Evolutionary conservation across 345 rosid species (phyloP).

Genomic region (Erodium maritimum): DNA sequence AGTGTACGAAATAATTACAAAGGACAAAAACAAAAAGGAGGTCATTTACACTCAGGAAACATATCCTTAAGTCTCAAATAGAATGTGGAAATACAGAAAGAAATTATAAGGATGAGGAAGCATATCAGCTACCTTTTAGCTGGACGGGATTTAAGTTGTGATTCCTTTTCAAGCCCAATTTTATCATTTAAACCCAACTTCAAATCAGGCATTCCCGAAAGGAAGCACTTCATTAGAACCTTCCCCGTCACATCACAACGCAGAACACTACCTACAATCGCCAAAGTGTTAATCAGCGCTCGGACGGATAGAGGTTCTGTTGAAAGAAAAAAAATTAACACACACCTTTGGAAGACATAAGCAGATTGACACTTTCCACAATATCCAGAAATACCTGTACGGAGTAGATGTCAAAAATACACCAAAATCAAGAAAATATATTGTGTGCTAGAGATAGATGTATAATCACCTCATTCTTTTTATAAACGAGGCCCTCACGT

Average conservation of each 20-base stretch:
- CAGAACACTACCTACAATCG: constrained; percentile 63
- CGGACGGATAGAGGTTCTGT: constrained; percentile 1
- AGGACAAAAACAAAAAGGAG: not conserved
- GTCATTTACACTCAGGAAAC: not conserved
- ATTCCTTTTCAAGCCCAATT: constrained; percentile 98
- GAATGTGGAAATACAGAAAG: not conserved
- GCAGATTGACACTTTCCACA: constrained; percentile 97
- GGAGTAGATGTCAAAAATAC: constrained; percentile 12
- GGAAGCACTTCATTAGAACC: constrained; percentile 96
- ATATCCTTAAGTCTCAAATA: not conserved
- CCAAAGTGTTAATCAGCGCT: constrained; percentile 11
- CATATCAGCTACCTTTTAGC: constrained; percentile 58
- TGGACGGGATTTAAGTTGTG: constrained; percentile 91
- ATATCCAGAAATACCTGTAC: constrained; percentile 91
- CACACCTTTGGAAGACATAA: constrained; percentile 95
- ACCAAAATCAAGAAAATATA: constrained; percentile 1
- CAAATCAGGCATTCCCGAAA: constrained; percentile 99
- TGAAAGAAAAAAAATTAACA: constrained; percentile 6
- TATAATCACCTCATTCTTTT: constrained; percentile 79
- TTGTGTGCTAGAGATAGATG: constrained; percentile 1
- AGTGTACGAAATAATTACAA: not conserved
- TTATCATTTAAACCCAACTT: constrained; percentile 97
- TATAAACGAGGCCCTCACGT: constrained; percentile 92
- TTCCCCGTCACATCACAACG: constrained; percentile 98
- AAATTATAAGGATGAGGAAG: constrained; percentile 1